Conservation (phyloP, 2,329 filamentous ascomycete species). For the Monosporascus sp. region DNA sequence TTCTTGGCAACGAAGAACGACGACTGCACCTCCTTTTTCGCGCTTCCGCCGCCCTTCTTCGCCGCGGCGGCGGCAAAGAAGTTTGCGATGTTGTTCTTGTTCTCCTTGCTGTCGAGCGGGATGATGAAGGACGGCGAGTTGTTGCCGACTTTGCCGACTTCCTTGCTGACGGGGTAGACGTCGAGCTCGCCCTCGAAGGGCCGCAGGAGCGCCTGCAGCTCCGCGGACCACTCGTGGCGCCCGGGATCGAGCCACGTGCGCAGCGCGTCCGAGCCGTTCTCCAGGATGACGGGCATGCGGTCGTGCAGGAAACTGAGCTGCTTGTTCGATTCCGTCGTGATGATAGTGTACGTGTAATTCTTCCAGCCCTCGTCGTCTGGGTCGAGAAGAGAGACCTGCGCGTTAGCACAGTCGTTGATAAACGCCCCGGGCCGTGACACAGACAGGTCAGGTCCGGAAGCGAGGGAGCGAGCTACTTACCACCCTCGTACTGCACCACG, state of each 20-base stretch:
- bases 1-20: too few species aligned
- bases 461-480: constrained; percentile 31
- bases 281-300: constrained; percentile 90
- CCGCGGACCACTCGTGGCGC: constrained; percentile 65
- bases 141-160: constrained; percentile 92
- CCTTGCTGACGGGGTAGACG: constrained; percentile 78
- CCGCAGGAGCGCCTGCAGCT: constrained; percentile 72
- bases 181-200: constrained; percentile 77
- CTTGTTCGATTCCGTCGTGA: constrained; percentile 81
- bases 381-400: not conserved
- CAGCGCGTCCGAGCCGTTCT: constrained; percentile 66
- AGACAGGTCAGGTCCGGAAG: not conserved
- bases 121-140: constrained; percentile 79
- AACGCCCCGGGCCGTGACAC: not conserved
- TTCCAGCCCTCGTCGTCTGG: constrained; percentile 48
- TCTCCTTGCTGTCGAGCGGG: constrained; percentile 76
- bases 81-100: constrained; percentile 90
- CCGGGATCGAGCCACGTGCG: constrained; percentile 73
- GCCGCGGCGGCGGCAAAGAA: constrained; percentile 68
- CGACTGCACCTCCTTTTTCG: constrained; percentile 6
- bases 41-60: constrained; percentile 24
- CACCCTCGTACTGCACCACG: constrained; percentile 65
- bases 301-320: constrained; percentile 85
- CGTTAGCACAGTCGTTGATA: too few species aligned
- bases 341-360: constrained; percentile 85